Evolutionary conservation across 2,329 filamentous ascomycete species (phyloP), one percentile per base, ranked within the genome.

Genomic region (Helminthosporium solani): DNA sequence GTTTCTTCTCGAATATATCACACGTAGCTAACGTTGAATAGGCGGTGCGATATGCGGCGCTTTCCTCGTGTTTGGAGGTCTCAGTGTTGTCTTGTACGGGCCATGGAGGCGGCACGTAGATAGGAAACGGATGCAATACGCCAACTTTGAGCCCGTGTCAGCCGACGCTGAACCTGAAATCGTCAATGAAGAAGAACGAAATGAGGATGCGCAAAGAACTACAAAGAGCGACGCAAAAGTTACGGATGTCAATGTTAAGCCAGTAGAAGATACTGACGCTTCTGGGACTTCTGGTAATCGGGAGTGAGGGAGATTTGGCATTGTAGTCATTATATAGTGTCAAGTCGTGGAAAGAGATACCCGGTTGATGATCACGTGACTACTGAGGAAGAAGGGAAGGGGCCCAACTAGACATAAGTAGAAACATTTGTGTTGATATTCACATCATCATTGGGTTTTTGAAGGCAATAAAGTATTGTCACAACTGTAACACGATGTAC

Each of bases 1-100:
- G 1, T 43, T 20, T 2, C 21, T 50, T 49, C 3, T 4, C 12
- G 8, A 20, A 40, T 2, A 16, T 27, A 2, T n/a, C 16, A 18
- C 2, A 15, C 9, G 35, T 31, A 12, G 14, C 44, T 59, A 16
- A 61, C 14, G 5, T 2, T 3, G 9, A 31, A 2, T 30, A 73
- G 71, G 70, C 8, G 94, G 88, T 1, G 81, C 80, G 14, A 96
- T 99, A 27, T 96, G 91, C 54, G 90, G 85, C 0, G 77, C 88
- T 0, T 97, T 97, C 58, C 71, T 96, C 0, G 68, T 95, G 0
- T 85, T 90, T 37, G 92, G 90, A 0, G 68, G 82, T 0, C 76
- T 87, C 0, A 90, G 88, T 7, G 80, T 95, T 0, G 12, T 92
- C 0, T 65, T 87, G 1, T 96, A 96, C 65, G 81, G 79, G 54